Conservation (phyloP, 2,329 filamentous ascomycete species). For the Ascochyta koolunga region DNA sequence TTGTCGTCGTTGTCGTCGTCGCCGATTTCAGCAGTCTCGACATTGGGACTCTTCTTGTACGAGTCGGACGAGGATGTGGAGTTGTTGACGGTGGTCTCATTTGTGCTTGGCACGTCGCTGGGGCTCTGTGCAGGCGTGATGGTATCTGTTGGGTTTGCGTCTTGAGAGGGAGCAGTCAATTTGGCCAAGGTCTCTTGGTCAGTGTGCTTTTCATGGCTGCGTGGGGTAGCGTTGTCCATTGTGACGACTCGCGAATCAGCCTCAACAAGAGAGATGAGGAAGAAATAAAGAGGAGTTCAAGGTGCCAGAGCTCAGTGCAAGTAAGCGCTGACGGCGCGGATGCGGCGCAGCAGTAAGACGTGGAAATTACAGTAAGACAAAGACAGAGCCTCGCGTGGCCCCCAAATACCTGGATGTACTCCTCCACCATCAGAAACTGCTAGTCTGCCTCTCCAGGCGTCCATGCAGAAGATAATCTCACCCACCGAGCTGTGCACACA, state of each 20-base stretch:
- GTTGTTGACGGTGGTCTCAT: slow-evolving; percentile 4
- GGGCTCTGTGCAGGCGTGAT: slow-evolving; percentile 1
- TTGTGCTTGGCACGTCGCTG: background rate
- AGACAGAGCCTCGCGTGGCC: slow-evolving; percentile 1
- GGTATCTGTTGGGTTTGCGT: background rate
- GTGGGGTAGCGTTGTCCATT: slow-evolving; percentile 4
- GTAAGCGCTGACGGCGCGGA: slow-evolving; percentile 3
- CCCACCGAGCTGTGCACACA: background rate
- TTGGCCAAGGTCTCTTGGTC: slow-evolving; percentile 7
- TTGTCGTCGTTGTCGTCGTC: background rate
- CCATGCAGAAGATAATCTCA: slow-evolving; percentile 8
- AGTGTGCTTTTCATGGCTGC: background rate
- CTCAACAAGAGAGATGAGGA: background rate
- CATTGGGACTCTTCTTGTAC: slow-evolving; percentile 8
- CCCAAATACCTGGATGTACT: slow-evolving; percentile 2
- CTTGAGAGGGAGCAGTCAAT: slow-evolving; percentile 4
- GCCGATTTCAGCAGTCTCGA: slow-evolving; percentile 17
- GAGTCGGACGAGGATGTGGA: slow-evolving; percentile 3
- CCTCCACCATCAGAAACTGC: background rate
- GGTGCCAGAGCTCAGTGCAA: background rate
- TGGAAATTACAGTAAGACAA: slow-evolving; percentile 12
- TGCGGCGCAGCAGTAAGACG: slow-evolving; percentile 12
- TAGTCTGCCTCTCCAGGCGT: background rate
- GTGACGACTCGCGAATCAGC: background rate
- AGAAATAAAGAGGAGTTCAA: background rate